A percentile compares a stretch with the other conserved stretches of the same genome.
These are phyloP conservation scores for Leishmania amazonensis DNA, from an alignment of 208 protist genomes.

Conservation along the genomic window DNA sequence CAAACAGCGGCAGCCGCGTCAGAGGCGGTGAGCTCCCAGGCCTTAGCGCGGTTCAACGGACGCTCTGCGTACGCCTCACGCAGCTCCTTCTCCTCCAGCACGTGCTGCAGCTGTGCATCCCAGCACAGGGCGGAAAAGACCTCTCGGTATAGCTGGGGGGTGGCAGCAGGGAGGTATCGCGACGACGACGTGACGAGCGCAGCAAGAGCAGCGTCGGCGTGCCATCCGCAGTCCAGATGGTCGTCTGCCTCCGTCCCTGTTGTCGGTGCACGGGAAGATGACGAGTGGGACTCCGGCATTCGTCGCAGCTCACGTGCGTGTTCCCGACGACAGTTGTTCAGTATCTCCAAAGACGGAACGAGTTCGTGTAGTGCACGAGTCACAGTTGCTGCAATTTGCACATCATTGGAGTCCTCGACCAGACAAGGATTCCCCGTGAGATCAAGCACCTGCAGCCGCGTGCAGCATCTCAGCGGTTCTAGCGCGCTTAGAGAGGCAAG, in stretches of 20 bases:
- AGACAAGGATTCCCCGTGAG: conserved; percentile 70
- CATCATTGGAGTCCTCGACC: background rate
- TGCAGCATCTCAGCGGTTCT: conserved; percentile 49
- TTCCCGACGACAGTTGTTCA: conserved; percentile 35
- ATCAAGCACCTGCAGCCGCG: conserved; percentile 42
- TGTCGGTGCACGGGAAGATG: background rate
- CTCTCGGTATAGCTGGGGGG: conserved; percentile 12
- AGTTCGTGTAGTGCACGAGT: background rate
- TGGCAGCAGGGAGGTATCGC: background rate
- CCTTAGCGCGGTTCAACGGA: conserved; percentile 19
- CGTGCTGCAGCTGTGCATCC: conserved; percentile 19
- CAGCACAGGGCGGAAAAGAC: conserved; percentile 30
- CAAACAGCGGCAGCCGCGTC: background rate
- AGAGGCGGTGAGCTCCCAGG: conserved; percentile 16
- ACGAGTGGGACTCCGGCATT: background rate
- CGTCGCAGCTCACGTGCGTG: background rate
- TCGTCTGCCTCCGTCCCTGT: background rate
- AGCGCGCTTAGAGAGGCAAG: conserved; percentile 39
- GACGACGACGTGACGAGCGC: background rate
- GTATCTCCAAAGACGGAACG: conserved; percentile 35
- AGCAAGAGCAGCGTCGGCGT: background rate
- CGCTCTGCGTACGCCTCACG: conserved; percentile 17
- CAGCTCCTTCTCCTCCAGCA: conserved; percentile 13
- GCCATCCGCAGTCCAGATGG: background rate
- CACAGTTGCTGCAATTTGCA: background rate